A percentile compares a stretch with the other conserved stretches of the same genome.
Conservation (phyloP, 176 grass and related monocot species). For the Rhynchospora tenuis region DNA sequence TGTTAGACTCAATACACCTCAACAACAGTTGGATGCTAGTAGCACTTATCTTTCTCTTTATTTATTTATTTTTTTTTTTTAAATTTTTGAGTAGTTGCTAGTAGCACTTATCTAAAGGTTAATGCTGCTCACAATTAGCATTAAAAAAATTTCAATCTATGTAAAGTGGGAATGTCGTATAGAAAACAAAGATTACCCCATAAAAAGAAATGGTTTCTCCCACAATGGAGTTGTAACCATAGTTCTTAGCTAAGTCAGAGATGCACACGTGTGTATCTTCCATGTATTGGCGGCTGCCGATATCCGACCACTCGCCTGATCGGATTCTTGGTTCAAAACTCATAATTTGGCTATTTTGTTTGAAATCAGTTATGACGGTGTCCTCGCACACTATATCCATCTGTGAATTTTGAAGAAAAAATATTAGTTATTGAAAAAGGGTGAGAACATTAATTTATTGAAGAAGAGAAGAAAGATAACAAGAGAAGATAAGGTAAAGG, state of each 20-base stretch:
- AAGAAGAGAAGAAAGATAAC: neutral
- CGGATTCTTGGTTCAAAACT: conserved; percentile 57
- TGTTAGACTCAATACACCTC: neutral
- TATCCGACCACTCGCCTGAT: conserved; percentile 84
- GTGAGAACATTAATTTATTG: neutral
- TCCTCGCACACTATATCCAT: conserved; percentile 81
- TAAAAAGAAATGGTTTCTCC: conserved; percentile 80
- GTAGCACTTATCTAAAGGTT: neutral
- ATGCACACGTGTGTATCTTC: conserved; percentile 97
- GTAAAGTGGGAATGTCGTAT: neutral
- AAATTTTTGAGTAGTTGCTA: neutral
- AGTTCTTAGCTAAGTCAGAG: conserved; percentile 81
- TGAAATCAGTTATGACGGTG: conserved; percentile 51
- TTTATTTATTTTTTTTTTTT: too few species aligned
- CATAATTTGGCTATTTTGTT: conserved; percentile 29
- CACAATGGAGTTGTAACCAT: conserved; percentile 26
- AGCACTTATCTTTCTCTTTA: neutral
- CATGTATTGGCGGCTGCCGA: conserved; percentile 66
- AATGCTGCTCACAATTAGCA: neutral
- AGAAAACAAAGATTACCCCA: conserved; percentile 52
- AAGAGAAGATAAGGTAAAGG: neutral
- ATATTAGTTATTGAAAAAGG: neutral
- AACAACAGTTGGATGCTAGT: neutral
- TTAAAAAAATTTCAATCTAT: neutral
- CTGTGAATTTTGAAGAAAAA: conserved; percentile 33